Conservation (phyloP, 208 protist species). For the Leishmania gerbilli region DNA sequence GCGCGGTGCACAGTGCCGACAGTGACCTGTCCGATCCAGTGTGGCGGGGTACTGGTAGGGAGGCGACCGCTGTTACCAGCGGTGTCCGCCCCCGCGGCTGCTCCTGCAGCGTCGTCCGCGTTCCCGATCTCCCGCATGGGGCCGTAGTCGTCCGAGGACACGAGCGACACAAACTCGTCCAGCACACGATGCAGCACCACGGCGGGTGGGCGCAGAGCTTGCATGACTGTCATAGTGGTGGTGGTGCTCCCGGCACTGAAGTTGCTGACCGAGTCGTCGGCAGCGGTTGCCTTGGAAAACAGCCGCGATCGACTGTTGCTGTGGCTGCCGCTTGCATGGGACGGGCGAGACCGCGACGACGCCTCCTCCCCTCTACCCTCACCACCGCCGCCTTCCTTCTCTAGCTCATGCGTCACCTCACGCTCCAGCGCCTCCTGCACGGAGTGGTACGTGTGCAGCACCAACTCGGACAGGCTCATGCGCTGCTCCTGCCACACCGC, state of each 20-base stretch:
- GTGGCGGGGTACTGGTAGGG: not conserved
- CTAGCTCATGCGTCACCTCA: conserved; percentile 14
- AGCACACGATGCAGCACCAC: conserved; percentile 61
- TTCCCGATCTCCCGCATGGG: conserved; percentile 20
- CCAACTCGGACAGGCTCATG: conserved; percentile 49
- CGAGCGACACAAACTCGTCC: conserved; percentile 75
- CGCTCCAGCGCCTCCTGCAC: conserved; percentile 19
- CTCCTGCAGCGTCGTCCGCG: not conserved
- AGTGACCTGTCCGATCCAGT: conserved; percentile 39
- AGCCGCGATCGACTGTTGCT: not conserved
- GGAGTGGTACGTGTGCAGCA: conserved; percentile 45
- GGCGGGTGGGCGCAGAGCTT: conserved; percentile 21
- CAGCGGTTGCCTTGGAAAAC: not conserved
- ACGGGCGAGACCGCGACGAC: not conserved
- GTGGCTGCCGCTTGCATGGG: not conserved
- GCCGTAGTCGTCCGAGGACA: conserved; percentile 81
- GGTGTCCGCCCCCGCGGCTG: not conserved
- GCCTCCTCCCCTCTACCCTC: not conserved
- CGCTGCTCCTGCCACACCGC: conserved; percentile 31
- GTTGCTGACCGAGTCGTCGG: conserved; percentile 24
- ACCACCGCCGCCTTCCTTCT: not conserved
- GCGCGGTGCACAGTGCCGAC: conserved; percentile 84
- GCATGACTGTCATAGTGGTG: conserved; percentile 9
- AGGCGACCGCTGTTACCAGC: not conserved
- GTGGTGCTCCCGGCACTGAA: conserved; percentile 18